Conservation (phyloP, 257 asterid species). For the Schizonepeta tenuifolia region DNA sequence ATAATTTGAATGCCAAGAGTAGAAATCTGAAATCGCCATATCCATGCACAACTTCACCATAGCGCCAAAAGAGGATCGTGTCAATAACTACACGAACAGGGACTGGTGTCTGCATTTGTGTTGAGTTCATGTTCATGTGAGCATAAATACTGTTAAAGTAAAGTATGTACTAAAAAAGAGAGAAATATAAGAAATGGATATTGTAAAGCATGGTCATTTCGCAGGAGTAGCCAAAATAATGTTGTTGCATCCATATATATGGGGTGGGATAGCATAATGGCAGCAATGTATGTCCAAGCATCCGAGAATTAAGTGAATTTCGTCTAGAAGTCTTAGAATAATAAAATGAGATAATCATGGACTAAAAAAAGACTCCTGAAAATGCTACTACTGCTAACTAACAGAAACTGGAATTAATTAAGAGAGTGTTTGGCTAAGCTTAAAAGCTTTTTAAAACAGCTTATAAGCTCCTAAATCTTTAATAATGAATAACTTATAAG, state of each 20-base stretch:
- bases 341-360: no score
- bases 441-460: no score
- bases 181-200: background rate
- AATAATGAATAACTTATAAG: no score
- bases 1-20: slow-evolving; percentile 35
- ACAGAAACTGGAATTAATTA: no score
- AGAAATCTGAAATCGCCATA: slow-evolving; percentile 51
- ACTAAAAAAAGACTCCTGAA: no score
- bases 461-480: no score
- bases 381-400: no score
- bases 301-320: background rate
- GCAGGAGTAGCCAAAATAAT: background rate
- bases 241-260: background rate
- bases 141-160: background rate
- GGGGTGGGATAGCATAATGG: background rate
- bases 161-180: background rate
- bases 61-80: slow-evolving; percentile 42
- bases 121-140: background rate
- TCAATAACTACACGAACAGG: slow-evolving; percentile 46
- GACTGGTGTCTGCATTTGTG: background rate
- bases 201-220: background rate
- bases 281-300: background rate
- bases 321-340: background rate
- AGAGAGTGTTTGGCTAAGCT: no score
- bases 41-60: slow-evolving; percentile 45